Base-by-base conservation (phyloP, 306 rosid genomes). In the Parietaria judaica region DNA sequence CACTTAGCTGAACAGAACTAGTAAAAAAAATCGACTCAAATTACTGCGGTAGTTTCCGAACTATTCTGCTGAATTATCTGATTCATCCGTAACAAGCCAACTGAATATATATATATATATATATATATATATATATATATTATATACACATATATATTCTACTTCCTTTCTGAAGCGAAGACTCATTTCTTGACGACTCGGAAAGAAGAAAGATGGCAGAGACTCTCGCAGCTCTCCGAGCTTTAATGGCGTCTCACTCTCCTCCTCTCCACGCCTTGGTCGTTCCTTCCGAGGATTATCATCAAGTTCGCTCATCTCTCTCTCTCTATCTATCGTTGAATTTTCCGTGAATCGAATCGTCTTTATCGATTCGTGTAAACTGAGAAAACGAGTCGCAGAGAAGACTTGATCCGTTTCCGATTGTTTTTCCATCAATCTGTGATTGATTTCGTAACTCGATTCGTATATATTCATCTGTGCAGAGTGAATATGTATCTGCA, bases 211-310 rank as follows among this genome's bases (percentile, higher is more conserved):
- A 58, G 58, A 91, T 94, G 99, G 95, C 38, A 49, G 90, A 82
- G 68, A 84, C 76, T 17, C 90, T 94, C 6, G 66, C 68, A 46
- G 76, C 85, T 59, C 64, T 94, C 80, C 78, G 99, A 75, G 76
- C 92, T 68, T 55, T 84, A 63, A 86, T 94, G 94, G 79, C 83
- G 64, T 81, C 94, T 17, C 90, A 94, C 86, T 76, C 82, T 67
- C 99, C 99, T 3, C 85, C 94, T 14, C 94, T 94, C 4, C 78
- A 79, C 56, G 99, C 99, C 51, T 80, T 94, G 51, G 78, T 88
- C 5, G 94, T 94, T 1, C 99, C 99, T 15, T 94, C 99, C 6
- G 97, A 94, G 79, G 99, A 94, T 70, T 86, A 86, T 75, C 99
- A 94, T 36, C 99, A 88, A 96, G 99, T 92, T 70, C 45, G 7